Percentiles rank a stretch among this genome's conserved stretches.
Evolutionary conservation across 169 alveolate genomes (phyloP).

Genomic region (Plasmodium cynomolgi): DNA sequence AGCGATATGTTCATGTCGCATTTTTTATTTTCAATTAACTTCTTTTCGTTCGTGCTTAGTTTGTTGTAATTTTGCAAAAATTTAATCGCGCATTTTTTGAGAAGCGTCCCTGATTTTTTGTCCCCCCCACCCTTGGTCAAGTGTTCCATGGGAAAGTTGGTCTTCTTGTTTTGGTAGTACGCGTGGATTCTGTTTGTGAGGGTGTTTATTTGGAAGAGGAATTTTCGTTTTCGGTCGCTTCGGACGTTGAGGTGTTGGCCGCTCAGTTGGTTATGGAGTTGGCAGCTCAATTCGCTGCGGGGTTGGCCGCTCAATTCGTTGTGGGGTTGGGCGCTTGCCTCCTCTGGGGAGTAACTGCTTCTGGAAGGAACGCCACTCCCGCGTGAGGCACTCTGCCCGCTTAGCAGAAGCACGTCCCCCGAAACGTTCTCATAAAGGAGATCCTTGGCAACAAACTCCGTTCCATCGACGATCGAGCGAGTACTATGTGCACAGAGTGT

Average conservation of each 20-base stretch:
- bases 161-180: constrained; percentile 28
- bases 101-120: background rate
- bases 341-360: background rate
- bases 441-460: constrained; percentile 6
- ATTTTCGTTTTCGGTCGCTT: background rate
- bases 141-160: constrained; percentile 24
- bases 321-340: background rate
- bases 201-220: constrained; percentile 37
- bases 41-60: constrained; percentile 25
- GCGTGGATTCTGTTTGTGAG: constrained; percentile 56
- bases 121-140: background rate
- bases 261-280: background rate
- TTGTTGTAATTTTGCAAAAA: constrained; percentile 41
- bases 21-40: constrained; percentile 56
- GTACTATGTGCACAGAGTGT: constrained; percentile 38
- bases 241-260: background rate
- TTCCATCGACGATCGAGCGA: constrained; percentile 40
- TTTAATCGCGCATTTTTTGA: constrained; percentile 33
- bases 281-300: too few relatives aligned
- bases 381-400: background rate
- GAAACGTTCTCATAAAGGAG: constrained; percentile 36
- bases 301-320: background rate
- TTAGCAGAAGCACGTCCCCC: background rate
- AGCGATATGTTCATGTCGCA: constrained; percentile 34
- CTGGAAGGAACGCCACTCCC: background rate